Evolutionary conservation across 495 filamentous ascomycete genomes (phyloP).

Genomic region (Neurospora sp.): DNA sequence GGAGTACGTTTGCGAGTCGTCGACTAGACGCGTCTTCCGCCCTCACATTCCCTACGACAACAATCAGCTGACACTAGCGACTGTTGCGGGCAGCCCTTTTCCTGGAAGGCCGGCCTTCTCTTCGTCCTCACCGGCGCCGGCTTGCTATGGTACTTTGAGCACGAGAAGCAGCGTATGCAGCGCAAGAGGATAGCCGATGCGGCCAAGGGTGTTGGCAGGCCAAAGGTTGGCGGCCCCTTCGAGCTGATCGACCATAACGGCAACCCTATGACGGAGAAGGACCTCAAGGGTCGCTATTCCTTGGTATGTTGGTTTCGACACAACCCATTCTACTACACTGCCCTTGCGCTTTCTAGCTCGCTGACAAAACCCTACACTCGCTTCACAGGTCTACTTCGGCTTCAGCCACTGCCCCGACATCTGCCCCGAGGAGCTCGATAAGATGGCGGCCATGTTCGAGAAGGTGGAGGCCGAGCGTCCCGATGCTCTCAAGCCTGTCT

Average conservation of each 20-base stretch:
- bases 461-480: conserved; percentile 48
- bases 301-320: conserved; percentile 36
- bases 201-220: conserved; percentile 82
- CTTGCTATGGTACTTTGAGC: conserved; percentile 80
- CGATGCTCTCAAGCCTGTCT: conserved; percentile 51
- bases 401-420: conserved; percentile 99
- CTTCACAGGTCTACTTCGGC: conserved; percentile 74
- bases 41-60: conserved; percentile 1
- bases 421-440: conserved; percentile 97
- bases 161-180: conserved; percentile 81
- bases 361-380: neutral
- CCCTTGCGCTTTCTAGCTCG: neutral
- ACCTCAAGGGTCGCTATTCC: conserved; percentile 78
- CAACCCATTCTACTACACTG: neutral
- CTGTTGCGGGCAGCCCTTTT: conserved; percentile 57
- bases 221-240: conserved; percentile 87
- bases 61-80: neutral
- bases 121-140: conserved; percentile 71
- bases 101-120: conserved; percentile 75
- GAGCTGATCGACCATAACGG: conserved; percentile 74
- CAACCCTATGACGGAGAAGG: conserved; percentile 58
- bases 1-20: conserved; percentile 27
- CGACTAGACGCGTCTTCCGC: neutral
- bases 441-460: conserved; percentile 92
- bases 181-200: conserved; percentile 78